phyloP scores from a whole-genome alignment of 176 grass and related monocot genomes.

The Cenchrus americanus region DNA sequence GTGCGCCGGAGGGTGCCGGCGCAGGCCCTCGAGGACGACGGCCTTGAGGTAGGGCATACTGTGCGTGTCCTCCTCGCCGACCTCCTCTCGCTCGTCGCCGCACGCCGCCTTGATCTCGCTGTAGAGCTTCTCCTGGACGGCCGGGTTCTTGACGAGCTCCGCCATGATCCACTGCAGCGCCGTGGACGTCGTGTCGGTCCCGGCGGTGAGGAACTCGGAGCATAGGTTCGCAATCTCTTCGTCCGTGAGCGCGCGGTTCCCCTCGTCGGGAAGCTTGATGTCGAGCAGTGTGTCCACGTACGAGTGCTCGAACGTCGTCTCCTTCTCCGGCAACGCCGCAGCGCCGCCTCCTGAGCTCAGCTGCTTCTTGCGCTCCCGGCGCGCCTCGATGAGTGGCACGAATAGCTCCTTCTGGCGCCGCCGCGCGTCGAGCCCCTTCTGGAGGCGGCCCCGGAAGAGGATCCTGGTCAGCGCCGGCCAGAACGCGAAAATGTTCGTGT shows the following conservation, averaged over 20 bases:
- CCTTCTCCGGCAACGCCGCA: not conserved
- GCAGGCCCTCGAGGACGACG: slow-evolving; percentile 63
- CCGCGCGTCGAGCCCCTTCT: not conserved
- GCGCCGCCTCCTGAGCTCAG: not conserved
- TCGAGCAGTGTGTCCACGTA: slow-evolving; percentile 75
- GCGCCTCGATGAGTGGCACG: slow-evolving; percentile 36
- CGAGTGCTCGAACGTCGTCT: slow-evolving; percentile 44
- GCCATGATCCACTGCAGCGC: slow-evolving; percentile 83
- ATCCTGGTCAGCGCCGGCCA: slow-evolving; percentile 41
- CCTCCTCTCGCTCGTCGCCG: slow-evolving; percentile 1
- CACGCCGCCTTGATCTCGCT: slow-evolving; percentile 38
- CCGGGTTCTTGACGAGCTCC: slow-evolving; percentile 67
- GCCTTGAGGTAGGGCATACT: slow-evolving; percentile 65
- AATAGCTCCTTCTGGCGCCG: slow-evolving; percentile 38
- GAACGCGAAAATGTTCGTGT: slow-evolving; percentile 42
- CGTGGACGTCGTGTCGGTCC: slow-evolving; percentile 69
- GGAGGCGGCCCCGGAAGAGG: slow-evolving; percentile 43
- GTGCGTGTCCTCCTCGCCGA: slow-evolving; percentile 52
- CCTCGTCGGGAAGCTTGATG: slow-evolving; percentile 55
- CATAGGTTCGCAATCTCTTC: slow-evolving; percentile 58
- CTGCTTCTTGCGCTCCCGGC: slow-evolving; percentile 15
- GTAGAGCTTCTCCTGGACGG: slow-evolving; percentile 49
- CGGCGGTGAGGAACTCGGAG: slow-evolving; percentile 70
- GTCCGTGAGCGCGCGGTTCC: slow-evolving; percentile 43
- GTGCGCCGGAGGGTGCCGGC: slow-evolving; percentile 52